Evolutionary conservation across 139 green algal species (phyloP).

Genomic region (Nannochloris sp.): DNA sequence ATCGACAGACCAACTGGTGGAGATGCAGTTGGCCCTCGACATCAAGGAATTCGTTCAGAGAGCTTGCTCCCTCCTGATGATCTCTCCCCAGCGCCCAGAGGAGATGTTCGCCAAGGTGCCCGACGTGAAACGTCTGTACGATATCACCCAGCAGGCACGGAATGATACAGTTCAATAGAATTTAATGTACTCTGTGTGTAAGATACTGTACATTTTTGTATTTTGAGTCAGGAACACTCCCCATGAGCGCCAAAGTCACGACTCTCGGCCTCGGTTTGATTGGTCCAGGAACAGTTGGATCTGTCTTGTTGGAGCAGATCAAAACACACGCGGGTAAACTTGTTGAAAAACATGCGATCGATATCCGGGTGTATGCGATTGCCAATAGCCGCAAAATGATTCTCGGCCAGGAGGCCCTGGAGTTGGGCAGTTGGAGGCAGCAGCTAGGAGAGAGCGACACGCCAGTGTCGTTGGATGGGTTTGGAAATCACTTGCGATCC

Average conservation of each 20-base stretch:
- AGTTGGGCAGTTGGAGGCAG: slow-evolving; percentile 42
- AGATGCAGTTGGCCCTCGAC: slow-evolving; percentile 66
- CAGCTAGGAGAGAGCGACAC: slow-evolving; percentile 12
- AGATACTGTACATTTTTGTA: no score
- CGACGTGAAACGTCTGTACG: neutral
- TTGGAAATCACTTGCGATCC: slow-evolving; percentile 56
- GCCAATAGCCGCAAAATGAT: slow-evolving; percentile 40
- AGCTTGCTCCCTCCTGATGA: neutral
- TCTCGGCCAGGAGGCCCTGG: slow-evolving; percentile 25
- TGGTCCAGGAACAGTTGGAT: slow-evolving; percentile 80
- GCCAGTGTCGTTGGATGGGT: slow-evolving; percentile 22
- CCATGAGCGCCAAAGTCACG: neutral
- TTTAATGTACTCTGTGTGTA: neutral
- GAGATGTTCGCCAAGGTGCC: no score
- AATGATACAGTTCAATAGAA: neutral
- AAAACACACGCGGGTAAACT: slow-evolving; percentile 39
- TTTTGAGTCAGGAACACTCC: no score
- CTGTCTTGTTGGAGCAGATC: slow-evolving; percentile 78
- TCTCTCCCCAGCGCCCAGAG: neutral
- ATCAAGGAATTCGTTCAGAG: slow-evolving; percentile 53
- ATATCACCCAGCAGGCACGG: slow-evolving; percentile 12
- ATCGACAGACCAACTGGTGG: slow-evolving; percentile 84
- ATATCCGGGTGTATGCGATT: slow-evolving; percentile 53
- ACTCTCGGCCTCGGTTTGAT: slow-evolving; percentile 71
- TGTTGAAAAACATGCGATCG: slow-evolving; percentile 18